Evolutionary conservation across 306 rosid species (phyloP).

Genomic region (Vigna nakashimae): DNA sequence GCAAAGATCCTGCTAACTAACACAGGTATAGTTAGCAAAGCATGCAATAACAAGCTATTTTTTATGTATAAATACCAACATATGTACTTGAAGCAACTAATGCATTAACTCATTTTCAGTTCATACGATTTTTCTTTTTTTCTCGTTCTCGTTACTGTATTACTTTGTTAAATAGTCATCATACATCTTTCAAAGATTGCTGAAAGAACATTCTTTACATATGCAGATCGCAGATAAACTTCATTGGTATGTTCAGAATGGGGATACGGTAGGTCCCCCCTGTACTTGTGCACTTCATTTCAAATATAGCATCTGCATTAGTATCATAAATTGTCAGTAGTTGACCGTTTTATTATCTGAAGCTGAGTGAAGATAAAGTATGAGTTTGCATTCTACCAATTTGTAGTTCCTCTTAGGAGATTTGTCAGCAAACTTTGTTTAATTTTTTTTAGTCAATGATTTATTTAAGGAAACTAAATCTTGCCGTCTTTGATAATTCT

Average conservation of each 20-base stretch:
- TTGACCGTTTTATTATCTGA: background rate
- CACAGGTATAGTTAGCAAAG: background rate
- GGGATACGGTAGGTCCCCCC: conserved; percentile 62
- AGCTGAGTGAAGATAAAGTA: background rate
- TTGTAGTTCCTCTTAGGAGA: background rate
- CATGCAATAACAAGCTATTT: background rate
- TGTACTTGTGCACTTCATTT: background rate
- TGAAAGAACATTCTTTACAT: conserved; percentile 40
- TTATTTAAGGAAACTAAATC: background rate
- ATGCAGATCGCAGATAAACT: conserved; percentile 74
- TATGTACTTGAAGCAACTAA: no score
- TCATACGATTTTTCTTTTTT: no score
- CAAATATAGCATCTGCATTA: background rate
- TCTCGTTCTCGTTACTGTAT: background rate
- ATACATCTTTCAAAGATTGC: conserved; percentile 20
- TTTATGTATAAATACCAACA: no score
- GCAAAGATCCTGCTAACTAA: background rate
- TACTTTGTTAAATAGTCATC: background rate
- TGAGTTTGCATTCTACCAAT: background rate
- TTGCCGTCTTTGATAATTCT: background rate
- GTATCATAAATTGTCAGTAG: conserved; percentile 4
- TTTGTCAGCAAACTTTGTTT: background rate
- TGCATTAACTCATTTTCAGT: no score
- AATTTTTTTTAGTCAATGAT: background rate
- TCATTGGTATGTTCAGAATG: conserved; percentile 62